Percentiles rank a stretch among this genome's conserved stretches.
Conservation (phyloP, 768 basidiomycete species). For the Clitopilus hobsonii region DNA sequence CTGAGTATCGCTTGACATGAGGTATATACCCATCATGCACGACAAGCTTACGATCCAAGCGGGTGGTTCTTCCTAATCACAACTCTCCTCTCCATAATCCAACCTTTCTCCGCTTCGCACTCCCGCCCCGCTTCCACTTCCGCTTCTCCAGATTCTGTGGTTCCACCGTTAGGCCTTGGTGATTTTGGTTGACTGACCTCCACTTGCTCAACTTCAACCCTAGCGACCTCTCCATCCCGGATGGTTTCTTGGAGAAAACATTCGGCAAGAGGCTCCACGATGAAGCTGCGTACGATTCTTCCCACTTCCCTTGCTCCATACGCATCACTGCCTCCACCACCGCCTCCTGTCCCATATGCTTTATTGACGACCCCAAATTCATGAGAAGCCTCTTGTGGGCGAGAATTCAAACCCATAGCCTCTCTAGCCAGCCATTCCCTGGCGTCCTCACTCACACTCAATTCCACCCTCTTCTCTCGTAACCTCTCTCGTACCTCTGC, state of each 20-base stretch:
- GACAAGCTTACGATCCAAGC: conserved; percentile 46
- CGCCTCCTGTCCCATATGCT: too few species aligned
- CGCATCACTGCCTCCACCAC: conserved; percentile 75
- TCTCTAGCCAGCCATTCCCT: conserved; percentile 66
- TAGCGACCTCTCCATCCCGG: conserved; percentile 68
- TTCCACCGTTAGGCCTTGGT: not conserved
- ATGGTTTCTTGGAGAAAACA: conserved; percentile 78
- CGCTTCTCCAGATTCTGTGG: too few species aligned
- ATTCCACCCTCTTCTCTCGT: too few species aligned
- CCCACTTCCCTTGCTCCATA: conserved; percentile 90
- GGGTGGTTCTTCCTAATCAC: conserved; percentile 62
- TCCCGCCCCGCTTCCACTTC: not conserved
- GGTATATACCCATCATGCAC: too few species aligned
- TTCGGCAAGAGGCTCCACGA: conserved; percentile 79
- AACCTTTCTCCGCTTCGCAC: not conserved
- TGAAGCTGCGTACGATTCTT: conserved; percentile 73
- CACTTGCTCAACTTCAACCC: conserved; percentile 24
- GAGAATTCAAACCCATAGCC: too few species aligned
- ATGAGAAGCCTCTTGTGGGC: too few species aligned
- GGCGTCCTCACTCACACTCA: conserved; percentile 64
- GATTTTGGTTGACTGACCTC: not conserved
- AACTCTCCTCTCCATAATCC: conserved; percentile 24
- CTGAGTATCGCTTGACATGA: too few species aligned
- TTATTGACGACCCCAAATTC: too few species aligned
- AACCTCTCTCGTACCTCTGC: conserved; percentile 69